Base-by-base conservation (phyloP, 345 rosid genomes). In the Pistacia vera region DNA sequence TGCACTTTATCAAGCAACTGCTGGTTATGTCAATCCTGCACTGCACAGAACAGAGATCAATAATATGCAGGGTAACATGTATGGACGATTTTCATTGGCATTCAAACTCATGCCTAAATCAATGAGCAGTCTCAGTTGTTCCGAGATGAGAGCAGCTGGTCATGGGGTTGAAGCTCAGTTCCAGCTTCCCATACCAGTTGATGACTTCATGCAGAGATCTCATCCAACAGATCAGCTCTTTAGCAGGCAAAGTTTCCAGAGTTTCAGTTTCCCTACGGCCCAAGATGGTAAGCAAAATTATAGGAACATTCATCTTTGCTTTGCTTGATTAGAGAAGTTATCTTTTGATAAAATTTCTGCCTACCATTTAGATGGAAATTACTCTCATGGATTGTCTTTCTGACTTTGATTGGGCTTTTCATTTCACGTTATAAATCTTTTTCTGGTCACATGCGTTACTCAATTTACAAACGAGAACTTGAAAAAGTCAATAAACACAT, bases 141-240 rank as follows among this genome's bases (percentile, higher is more conserved):
- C 95, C 0, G 97, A 93, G 90, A 95, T 95, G 98, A 93, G 91
- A 81, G 98, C 97, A 11, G 97, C 98, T 41, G 98, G 98, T 71
- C 94, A 95, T 63, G 98, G 98, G 55, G 95, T 95, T 84, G 98
- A 95, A 86, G 92, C 97, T 82, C 98, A 93, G 80, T 93, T 95
- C 86, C 97, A 90, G 92, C 82, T 95, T 73, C 94, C 98, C 0
- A 84, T 95, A 59, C 88, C 89, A 25, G 98, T 95, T 28, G 98
- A 93, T 83, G 98, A 93, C 72, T 95, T 95, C 81, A 95, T 95
- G 98, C 98, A 91, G 89, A 90, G 94, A 78, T 81, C 98, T n/a
- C 94, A 88, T 78, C 88, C 91, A 3, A 86, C 92, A 17, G 97
- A 90, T 82, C 92, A 91, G 75, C 90, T 93, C 56, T 77, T 91